Percentiles rank a stretch among this genome's conserved stretches.
These are phyloP conservation scores for Amylostereum chailletii DNA, from an alignment of 1,284 basidiomycete genomes.

Conservation along the genomic window DNA sequence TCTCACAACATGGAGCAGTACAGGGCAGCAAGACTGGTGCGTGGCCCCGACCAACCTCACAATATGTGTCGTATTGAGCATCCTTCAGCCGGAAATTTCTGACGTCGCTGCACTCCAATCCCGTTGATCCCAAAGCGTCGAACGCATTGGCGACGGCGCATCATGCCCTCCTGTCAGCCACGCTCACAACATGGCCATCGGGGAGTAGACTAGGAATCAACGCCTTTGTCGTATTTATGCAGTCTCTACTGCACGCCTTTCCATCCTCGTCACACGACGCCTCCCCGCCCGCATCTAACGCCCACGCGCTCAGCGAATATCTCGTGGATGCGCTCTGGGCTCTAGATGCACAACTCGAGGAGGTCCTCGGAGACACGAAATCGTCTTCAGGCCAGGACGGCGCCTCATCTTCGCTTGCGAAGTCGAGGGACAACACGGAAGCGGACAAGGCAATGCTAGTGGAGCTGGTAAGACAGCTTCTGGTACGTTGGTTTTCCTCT, in stretches of 20 bases:
- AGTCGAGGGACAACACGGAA: slow-evolving; percentile 20
- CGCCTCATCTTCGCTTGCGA: slow-evolving; percentile 5
- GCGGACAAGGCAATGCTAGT: slow-evolving; percentile 54
- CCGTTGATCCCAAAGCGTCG: slow-evolving; percentile 37
- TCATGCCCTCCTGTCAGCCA: slow-evolving; percentile 53
- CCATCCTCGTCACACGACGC: slow-evolving; percentile 59
- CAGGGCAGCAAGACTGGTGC: slow-evolving; percentile 13
- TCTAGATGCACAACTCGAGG: slow-evolving; percentile 67
- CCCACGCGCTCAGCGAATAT: slow-evolving; percentile 48
- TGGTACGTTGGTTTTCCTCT: slow-evolving; percentile 39
- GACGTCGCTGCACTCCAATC: slow-evolving; percentile 46
- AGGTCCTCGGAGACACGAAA: slow-evolving; percentile 51
- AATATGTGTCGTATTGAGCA: neutral
- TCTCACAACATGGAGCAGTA: slow-evolving; percentile 10
- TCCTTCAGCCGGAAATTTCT: slow-evolving; percentile 47
- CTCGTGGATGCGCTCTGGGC: slow-evolving; percentile 76
- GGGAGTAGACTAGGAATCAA: slow-evolving; percentile 35
- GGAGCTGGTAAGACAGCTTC: slow-evolving; percentile 46
- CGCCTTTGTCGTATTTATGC: slow-evolving; percentile 51
- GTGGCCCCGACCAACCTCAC: neutral
- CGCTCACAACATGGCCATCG: slow-evolving; percentile 46
- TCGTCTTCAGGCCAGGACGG: no score
- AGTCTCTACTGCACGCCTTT: slow-evolving; percentile 46
- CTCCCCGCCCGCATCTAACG: slow-evolving; percentile 28
- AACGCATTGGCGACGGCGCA: slow-evolving; percentile 57